Base-by-base conservation (phyloP, 345 rosid genomes). In the Eutrema japonicum region DNA sequence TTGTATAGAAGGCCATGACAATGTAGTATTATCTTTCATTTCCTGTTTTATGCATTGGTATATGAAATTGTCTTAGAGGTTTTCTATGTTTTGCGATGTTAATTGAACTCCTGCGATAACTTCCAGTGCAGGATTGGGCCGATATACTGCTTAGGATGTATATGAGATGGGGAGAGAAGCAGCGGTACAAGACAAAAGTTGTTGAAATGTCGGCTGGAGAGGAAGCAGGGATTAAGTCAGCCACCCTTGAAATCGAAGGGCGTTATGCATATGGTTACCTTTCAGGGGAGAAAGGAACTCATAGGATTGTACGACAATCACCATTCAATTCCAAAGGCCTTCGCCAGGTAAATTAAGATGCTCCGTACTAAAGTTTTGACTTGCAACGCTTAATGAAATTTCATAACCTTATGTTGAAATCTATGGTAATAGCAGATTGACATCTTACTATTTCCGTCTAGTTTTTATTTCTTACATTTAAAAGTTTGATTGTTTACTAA, bases 141-240 rank as follows among this genome's bases (percentile, higher is more conserved):
- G 98, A 91, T 73, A 94, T 94, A 95, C 87, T 94, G 80, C 95
- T 89, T 56, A 85, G 97, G 81, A 94, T 94, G 98, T 94, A 91
- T 64, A 55, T 82, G 79, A 94, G 98, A 74, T 94, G 98, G 98
- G 97, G 93, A 73, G 98, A 94, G 87, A 94, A 91, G 77, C 98
- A 89, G 55, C 57, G 85, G 51, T 91, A 94, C 77, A 91, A 88
- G 83, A 81, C 90, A 27, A 86, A 81, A 68, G 85, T 94, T 22
- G 97, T 91, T 79, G 98, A 91, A 76, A 91, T 83, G 83, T 94
- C 97, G 10, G 61, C 79, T 45, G 98, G 97, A 77, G 97, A 94
- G 72, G 97, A 94, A 86, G 98, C 98, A 46, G 98, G 98, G 71
- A 89, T 94, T 77, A 94, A 94, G 81, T 94, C 97, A 0, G 98